Evolutionary conservation across 73 alveolate species (phyloP).

Genomic region (Tetrahymena elliotti): DNA sequence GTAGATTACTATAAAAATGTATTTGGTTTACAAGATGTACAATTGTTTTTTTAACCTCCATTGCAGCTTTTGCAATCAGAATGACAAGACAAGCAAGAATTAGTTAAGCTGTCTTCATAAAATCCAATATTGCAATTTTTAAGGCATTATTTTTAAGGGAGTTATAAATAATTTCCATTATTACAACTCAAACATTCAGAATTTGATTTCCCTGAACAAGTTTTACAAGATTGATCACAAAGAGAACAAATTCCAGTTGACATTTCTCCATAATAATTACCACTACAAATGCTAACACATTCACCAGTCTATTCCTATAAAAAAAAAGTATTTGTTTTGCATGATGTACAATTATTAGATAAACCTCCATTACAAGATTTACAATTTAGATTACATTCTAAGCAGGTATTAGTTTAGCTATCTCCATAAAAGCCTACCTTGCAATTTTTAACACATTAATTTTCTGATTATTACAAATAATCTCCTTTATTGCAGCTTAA

Average conservation of each 20-base stretch:
- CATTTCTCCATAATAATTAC: neutral
- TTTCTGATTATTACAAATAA: neutral
- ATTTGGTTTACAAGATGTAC: neutral
- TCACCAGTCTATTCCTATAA: neutral
- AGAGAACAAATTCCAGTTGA: neutral
- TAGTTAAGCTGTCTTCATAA: neutral
- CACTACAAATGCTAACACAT: neutral
- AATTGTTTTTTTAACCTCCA: neutral
- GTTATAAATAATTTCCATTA: neutral
- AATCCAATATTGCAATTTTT: neutral
- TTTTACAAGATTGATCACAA: neutral
- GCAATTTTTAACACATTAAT: neutral
- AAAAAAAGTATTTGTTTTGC: neutral
- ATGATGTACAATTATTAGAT: neutral
- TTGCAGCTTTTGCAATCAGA: neutral
- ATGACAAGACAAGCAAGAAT: neutral
- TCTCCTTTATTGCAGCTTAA: neutral
- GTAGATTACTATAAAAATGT: neutral
- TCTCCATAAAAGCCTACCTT: neutral
- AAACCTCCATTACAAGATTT: neutral
- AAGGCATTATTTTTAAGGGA: neutral
- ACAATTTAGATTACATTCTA: neutral
- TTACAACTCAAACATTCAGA: neutral
- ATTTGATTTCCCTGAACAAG: neutral
- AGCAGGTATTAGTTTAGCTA: neutral